These are phyloP conservation scores for Scenedesmus sp. DNA, from an alignment of 163 green algal species.

Conservation along the genomic window DNA sequence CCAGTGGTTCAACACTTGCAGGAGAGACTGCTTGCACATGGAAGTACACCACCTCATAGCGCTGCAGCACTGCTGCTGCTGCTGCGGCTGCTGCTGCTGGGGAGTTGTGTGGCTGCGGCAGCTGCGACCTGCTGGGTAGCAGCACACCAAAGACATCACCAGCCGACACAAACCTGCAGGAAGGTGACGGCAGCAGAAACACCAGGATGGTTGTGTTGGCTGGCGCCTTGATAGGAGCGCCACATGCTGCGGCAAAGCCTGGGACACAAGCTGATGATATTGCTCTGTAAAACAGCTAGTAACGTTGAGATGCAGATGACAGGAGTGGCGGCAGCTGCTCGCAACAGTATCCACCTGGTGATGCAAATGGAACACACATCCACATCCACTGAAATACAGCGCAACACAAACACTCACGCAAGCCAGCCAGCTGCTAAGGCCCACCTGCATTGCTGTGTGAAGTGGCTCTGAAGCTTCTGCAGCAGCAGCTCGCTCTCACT, in stretches of 20 bases:
- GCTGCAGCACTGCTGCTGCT: slow-evolving; percentile 8
- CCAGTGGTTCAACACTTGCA: slow-evolving; percentile 1
- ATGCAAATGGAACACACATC: background rate
- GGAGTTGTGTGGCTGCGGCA: background rate
- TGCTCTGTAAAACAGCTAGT: no score
- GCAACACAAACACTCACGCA: background rate
- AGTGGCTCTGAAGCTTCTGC: slow-evolving; percentile 42
- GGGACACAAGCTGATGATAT: no score
- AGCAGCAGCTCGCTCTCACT: slow-evolving; percentile 25
- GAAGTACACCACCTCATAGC: slow-evolving; percentile 43
- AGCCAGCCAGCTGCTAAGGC: background rate
- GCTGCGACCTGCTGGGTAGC: background rate
- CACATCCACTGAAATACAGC: background rate
- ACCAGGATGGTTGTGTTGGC: background rate
- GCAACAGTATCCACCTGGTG: background rate
- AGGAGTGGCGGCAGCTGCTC: no score
- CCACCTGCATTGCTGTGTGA: slow-evolving; percentile 34
- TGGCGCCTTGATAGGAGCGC: background rate
- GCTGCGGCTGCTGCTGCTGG: slow-evolving; percentile 10
- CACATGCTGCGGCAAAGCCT: no score
- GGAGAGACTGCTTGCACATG: slow-evolving; percentile 12
- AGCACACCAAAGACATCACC: slow-evolving; percentile 55
- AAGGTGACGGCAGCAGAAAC: background rate
- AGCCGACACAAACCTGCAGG: slow-evolving; percentile 35
- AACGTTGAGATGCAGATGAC: no score